Base-by-base conservation (phyloP, 2,329 filamentous ascomycete genomes). In the Clarireedia sp. region DNA sequence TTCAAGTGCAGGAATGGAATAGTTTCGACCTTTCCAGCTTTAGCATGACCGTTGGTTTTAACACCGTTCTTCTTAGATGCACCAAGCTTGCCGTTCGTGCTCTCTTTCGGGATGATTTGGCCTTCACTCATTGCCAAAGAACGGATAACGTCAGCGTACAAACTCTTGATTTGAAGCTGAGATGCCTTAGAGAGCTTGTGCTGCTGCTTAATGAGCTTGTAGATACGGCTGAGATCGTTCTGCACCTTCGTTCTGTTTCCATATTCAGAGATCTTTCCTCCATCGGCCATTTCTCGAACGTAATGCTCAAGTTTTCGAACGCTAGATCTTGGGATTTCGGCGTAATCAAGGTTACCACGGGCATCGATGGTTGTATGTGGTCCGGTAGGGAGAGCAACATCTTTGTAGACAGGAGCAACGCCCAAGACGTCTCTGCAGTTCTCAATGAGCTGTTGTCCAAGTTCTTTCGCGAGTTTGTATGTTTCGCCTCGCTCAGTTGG, bases 301-400 rank as follows among this genome's bases (percentile, higher is more conserved):
- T 99, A 99, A 72, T 97, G 92, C 75, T 99, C 94, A 45, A 99
- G 82, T 75, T 99, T 99, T 66, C 94, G 87, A 70, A 92, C 94
- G 70, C 90, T 95, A 36, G 88, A 78, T 54, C 94, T 83, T 54
- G 91, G 88, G 7, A 87, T 81, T 72, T 99, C 94, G 68, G 91
- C 80, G 70, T 96, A 99, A 67, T 89, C 87, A 69, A 99, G 83
- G 73, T 95, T 96, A 59, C 94, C 94, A 52, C 89, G 89, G 55
- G 87, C 83, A 70, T 97, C 92, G 50, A 99, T 85, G n/a, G 85
- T 90, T 12, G 95, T 95, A 62, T 89, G 86, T 38, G 94, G 94
- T 3, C 88, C 94, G 16, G 94, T 97, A 26, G 94, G 94, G 43
- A 97, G 72, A 21, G 87, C 84, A 50, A 99, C 94, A 71, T 99